Conservation (phyloP, 192 early-diverging fungal species). For the Gryganskiella cystojenkinii region DNA sequence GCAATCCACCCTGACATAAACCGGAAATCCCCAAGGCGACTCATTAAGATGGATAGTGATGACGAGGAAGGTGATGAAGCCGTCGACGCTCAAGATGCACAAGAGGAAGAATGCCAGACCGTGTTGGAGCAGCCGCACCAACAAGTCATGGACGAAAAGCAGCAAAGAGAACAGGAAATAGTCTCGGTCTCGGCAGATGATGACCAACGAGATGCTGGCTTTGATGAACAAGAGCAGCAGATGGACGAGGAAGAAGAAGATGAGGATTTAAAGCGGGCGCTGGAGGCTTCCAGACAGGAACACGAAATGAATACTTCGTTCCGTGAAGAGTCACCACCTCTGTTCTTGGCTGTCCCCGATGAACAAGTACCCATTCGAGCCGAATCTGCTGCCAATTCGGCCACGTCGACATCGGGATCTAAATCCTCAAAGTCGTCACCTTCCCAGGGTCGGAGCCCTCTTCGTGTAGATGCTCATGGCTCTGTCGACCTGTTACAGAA, state of each 20-base stretch:
- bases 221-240: constrained; percentile 2
- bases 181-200: constrained; percentile 8
- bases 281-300: constrained; percentile 24
- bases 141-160: not conserved
- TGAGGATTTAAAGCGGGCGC: constrained; percentile 8
- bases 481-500: constrained; percentile 29
- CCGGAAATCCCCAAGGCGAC: too few species aligned
- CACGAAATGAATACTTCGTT: not conserved
- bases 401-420: not conserved
- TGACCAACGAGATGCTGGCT: constrained; percentile 1
- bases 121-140: not conserved
- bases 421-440: not conserved
- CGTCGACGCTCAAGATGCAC: too few species aligned
- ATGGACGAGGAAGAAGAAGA: constrained; percentile 9
- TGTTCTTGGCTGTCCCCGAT: too few species aligned
- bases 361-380: too few species aligned
- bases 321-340: not conserved
- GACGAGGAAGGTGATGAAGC: too few species aligned
- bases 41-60: too few species aligned
- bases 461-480: not conserved
- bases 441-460: not conserved
- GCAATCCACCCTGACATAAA: too few species aligned
- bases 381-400: too few species aligned
- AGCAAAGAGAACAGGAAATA: constrained; percentile 2
- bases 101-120: too few species aligned